phyloP scores from a whole-genome alignment of 306 rosid genomes.

The Malus sieversii region DNA sequence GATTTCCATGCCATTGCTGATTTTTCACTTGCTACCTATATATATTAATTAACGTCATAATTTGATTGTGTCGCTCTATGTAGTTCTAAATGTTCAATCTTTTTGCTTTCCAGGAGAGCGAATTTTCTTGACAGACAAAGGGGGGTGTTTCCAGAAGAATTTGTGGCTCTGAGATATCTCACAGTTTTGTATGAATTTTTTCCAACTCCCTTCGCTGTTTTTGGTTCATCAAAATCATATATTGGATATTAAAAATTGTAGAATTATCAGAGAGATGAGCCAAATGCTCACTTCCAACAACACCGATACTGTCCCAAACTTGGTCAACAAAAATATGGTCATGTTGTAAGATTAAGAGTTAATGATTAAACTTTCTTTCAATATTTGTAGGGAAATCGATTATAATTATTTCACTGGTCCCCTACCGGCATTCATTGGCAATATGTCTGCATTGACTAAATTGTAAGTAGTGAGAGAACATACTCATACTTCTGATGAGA shows the following conservation, averaged over 20 bases:
- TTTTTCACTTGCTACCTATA: background rate
- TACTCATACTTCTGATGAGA: background rate
- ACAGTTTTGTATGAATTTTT: conserved; percentile 6
- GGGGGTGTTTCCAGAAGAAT: conserved; percentile 14
- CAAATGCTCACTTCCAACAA: too few species aligned
- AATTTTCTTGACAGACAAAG: background rate
- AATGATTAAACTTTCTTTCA: background rate
- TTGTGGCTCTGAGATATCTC: conserved; percentile 6
- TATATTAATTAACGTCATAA: too few species aligned
- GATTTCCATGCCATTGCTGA: background rate
- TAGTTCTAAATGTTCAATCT: background rate
- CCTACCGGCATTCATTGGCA: conserved; percentile 18
- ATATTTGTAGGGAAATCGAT: conserved; percentile 12
- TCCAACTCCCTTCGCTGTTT: background rate
- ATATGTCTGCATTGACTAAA: background rate
- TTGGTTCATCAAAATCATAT: too few species aligned
- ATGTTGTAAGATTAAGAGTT: too few species aligned
- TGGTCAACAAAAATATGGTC: too few species aligned
- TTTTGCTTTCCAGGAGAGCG: conserved; percentile 8
- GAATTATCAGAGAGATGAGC: too few species aligned
- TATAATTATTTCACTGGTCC: conserved; percentile 15
- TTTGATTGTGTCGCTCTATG: too few species aligned
- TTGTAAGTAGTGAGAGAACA: conserved; percentile 15
- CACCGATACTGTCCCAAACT: too few species aligned
- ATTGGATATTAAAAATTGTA: too few species aligned